Percentiles rank a stretch among this genome's conserved stretches.
These are phyloP conservation scores for Talaromyces funiculosus DNA, from an alignment of 2,329 filamentous ascomycete genomes.

Conservation along the genomic window DNA sequence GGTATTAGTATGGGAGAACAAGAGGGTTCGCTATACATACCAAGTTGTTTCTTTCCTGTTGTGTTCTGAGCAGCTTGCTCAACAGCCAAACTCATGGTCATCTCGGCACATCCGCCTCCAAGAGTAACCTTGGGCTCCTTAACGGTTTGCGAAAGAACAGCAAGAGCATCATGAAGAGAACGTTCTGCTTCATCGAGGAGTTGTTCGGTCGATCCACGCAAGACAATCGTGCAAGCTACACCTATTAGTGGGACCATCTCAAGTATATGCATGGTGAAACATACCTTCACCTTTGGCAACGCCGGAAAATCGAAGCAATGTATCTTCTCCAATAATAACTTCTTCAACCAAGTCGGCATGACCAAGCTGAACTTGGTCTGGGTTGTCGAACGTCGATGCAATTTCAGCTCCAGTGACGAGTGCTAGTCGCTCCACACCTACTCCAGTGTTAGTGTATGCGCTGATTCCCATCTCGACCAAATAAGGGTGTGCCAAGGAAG, in stretches of 20 bases:
- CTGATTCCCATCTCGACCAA: neutral
- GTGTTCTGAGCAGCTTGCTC: constrained; percentile 89
- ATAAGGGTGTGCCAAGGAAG: neutral
- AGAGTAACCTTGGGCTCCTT: constrained; percentile 90
- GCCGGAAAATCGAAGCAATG: constrained; percentile 93
- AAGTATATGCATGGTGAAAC: neutral
- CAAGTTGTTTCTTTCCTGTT: constrained; percentile 88
- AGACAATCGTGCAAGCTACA: constrained; percentile 90
- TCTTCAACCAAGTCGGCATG: constrained; percentile 95
- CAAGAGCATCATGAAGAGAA: constrained; percentile 90
- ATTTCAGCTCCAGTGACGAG: constrained; percentile 97
- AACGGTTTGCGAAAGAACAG: constrained; percentile 93
- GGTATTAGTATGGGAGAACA: neutral
- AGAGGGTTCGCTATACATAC: neutral
- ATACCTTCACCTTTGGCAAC: constrained; percentile 52
- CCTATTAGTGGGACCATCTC: constrained; percentile 28
- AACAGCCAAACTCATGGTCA: constrained; percentile 98
- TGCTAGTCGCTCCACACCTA: constrained; percentile 75
- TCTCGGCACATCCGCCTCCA: constrained; percentile 93
- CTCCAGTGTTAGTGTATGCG: neutral
- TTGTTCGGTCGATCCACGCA: constrained; percentile 93
- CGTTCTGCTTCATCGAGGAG: constrained; percentile 95
- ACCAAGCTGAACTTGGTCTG: constrained; percentile 92
- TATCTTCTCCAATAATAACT: constrained; percentile 97
- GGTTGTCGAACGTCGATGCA: constrained; percentile 94